Conservation (phyloP, 2,329 filamentous ascomycete species). For the Epicoccum sorghinum region DNA sequence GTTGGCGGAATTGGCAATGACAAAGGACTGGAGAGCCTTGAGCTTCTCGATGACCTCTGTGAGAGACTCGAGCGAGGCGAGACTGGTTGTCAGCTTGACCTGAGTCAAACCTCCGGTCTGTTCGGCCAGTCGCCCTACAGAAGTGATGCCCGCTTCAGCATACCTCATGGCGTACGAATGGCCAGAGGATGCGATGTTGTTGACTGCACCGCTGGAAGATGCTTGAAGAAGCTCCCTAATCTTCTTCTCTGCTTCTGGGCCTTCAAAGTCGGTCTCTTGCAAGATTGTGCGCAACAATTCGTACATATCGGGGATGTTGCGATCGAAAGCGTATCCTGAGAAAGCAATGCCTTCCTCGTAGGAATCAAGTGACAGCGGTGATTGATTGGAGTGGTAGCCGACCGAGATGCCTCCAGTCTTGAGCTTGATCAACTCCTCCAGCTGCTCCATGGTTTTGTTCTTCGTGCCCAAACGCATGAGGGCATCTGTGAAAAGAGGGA, state of each 20-base stretch:
- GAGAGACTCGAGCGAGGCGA: conserved; percentile 78
- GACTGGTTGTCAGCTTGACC: conserved; percentile 78
- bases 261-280: conserved; percentile 87
- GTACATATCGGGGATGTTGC: conserved; percentile 90
- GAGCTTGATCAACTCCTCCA: conserved; percentile 94
- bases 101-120: conserved; percentile 91
- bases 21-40: conserved; percentile 81
- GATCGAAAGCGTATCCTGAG: conserved; percentile 84
- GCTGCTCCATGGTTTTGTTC: conserved; percentile 86
- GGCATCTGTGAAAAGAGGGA: conserved; percentile 89
- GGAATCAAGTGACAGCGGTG: conserved; percentile 71
- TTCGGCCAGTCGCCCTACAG: conserved; percentile 74
- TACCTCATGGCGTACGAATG: conserved; percentile 85
- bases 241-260: conserved; percentile 77
- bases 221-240: conserved; percentile 87
- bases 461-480: conserved; percentile 93
- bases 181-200: conserved; percentile 87
- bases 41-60: conserved; percentile 80
- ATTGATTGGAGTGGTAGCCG: conserved; percentile 81
- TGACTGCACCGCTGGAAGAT: conserved; percentile 86
- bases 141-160: conserved; percentile 79
- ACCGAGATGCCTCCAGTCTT: conserved; percentile 92
- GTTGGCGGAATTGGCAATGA: conserved; percentile 68
- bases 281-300: conserved; percentile 81
- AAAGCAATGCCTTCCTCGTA: conserved; percentile 84